Base-by-base conservation (phyloP, 148 eudicot species). In the Talinum fruticosum region DNA sequence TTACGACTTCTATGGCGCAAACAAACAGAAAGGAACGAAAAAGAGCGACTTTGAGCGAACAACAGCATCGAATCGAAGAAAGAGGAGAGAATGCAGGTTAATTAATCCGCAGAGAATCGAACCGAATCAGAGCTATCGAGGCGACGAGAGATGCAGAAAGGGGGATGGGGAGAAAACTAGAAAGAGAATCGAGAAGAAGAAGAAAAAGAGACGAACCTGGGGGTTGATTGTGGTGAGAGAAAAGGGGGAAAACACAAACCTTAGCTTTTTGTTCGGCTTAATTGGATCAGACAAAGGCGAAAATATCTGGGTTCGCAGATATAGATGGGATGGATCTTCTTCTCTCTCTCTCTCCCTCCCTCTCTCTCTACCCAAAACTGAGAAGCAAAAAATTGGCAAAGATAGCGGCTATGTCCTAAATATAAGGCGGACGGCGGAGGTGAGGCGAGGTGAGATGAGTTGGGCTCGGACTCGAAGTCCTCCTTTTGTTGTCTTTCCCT, bases 301-400 rank as follows among this genome's bases (percentile, higher is more conserved):
- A 78, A 83, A 83, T 71, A 83, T 85, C 86, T 85, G 75, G 35
- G 5, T 45, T 49, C 85, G 87, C 32, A 79, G 74, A 85, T 85
- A 85, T 85, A 85, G 85, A 82, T 5, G 24, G 8, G 10, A 7
- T 68, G 79, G 81, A 82, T 82, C 81, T 80, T 5, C 44, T 45
- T 44, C 34, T 77, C 24, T 35, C 66, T 79, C 70, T 72, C 64
- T n/a, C 47, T 82, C 64, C n/a, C 0, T 45, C 35, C 32, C 76
- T 78, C 51, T n/a, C 44, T 33, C 67, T 44, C 23, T 51, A 24
- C 12, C 53, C 16, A 10, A 8, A 47, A 47, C 16, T 47, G 14
- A 51, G 57, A 51, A 4, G 47, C 0, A 45, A 77, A 76, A 65
- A 24, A 10, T 44, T 75, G 69, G 66, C 18, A 66, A 77, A 23